These are phyloP conservation scores for Peribolospora baueri DNA, from an alignment of 768 basidiomycete genomes.

Conservation along the genomic window DNA sequence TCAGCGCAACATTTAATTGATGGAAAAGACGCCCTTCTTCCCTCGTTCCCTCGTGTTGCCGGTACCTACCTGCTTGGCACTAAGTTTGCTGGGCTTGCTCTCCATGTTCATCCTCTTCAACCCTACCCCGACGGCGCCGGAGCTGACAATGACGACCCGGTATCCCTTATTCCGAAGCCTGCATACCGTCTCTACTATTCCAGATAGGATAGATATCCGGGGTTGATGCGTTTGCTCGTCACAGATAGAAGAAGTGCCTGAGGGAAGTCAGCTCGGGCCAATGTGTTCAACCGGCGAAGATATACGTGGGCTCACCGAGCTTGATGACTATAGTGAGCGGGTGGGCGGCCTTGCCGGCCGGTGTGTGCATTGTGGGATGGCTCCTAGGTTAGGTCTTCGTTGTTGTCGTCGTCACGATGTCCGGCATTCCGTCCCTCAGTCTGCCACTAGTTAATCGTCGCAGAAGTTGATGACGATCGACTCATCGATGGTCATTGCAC, in stretches of 20 bases:
- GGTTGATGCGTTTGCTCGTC: conserved; percentile 69
- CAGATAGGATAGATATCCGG: conserved; percentile 66
- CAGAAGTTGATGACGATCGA: no score
- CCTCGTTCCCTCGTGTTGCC: no score
- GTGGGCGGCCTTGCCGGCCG: no score
- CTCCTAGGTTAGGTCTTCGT: no score
- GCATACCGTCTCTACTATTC: conserved; percentile 73
- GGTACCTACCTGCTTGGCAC: conserved; percentile 64
- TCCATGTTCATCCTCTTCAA: conserved; percentile 70
- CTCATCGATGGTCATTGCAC: no score
- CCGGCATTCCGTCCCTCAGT: no score
- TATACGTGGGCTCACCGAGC: conserved; percentile 31
- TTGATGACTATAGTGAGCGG: conserved; percentile 54
- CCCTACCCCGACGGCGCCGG: conserved; percentile 93
- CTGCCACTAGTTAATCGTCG: no score
- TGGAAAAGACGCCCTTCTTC: not conserved
- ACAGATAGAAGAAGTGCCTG: conserved; percentile 90
- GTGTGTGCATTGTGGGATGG: no score
- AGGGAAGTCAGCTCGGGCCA: not conserved
- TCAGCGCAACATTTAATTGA: not conserved
- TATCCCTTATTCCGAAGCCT: conserved; percentile 55
- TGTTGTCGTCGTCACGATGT: no score
- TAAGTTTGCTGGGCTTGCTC: conserved; percentile 53
- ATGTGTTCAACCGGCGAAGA: not conserved
- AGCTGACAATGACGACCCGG: conserved; percentile 82